Percentiles rank a stretch among this genome's conserved stretches.
These are phyloP conservation scores for Rossbeevera mucosa DNA, from an alignment of 768 basidiomycete species.

Conservation along the genomic window DNA sequence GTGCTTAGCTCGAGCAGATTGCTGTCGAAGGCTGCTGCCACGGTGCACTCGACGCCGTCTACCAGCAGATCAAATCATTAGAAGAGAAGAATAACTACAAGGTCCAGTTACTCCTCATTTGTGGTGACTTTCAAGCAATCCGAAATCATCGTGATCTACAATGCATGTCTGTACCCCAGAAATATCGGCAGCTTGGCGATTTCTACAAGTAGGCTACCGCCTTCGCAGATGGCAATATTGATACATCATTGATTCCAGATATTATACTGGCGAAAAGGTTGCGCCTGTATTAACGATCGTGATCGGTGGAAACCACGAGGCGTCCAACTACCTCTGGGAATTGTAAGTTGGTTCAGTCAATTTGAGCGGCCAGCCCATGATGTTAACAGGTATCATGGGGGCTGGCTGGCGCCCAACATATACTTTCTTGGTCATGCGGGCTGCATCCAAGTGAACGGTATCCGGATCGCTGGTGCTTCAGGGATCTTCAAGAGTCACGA, in stretches of 20 bases:
- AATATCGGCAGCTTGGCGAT: conserved; percentile 78
- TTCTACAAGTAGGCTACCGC: conserved; percentile 62
- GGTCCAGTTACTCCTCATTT: conserved; percentile 84
- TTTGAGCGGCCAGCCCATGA: conserved; percentile 2
- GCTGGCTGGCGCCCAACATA: conserved; percentile 95
- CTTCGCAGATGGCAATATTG: background rate
- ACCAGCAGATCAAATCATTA: conserved; percentile 59
- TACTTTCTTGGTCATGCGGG: conserved; percentile 94
- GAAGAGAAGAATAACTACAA: conserved; percentile 59
- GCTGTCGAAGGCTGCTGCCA: conserved; percentile 96
- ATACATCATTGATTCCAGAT: conserved; percentile 41
- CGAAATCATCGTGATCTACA: conserved; percentile 80
- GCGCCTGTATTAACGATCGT: conserved; percentile 89
- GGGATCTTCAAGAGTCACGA: conserved; percentile 85
- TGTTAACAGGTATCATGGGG: conserved; percentile 77
- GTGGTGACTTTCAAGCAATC: conserved; percentile 95
- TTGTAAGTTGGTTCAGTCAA: conserved; percentile 49
- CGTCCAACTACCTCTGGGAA: conserved; percentile 96
- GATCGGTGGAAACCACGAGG: conserved; percentile 98
- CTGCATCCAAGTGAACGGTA: conserved; percentile 79
- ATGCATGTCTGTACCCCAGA: conserved; percentile 87
- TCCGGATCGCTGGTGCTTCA: conserved; percentile 86
- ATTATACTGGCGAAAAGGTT: conserved; percentile 77
- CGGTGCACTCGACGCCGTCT: conserved; percentile 87
- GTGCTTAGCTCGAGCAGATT: conserved; percentile 44